Base-by-base conservation (phyloP, 2,329 filamentous ascomycete species). In the Pseudogymnoascus sp. region DNA sequence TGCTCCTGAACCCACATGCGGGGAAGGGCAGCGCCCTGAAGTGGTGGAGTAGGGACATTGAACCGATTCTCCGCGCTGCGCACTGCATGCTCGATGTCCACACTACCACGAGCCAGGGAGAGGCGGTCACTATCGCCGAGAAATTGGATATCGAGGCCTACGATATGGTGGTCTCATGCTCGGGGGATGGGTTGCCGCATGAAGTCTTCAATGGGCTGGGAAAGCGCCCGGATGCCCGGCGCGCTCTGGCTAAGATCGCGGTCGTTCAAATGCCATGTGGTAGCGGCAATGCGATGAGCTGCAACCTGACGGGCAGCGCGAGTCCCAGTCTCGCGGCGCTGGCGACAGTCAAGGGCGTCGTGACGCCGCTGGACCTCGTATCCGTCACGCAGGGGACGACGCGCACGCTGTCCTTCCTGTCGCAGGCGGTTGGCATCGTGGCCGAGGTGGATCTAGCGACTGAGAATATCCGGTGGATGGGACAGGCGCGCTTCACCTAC, bases 141-240 rank as follows among this genome's bases (percentile, higher is more conserved):
- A 79, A 84, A 39, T 74, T 96, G 56, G 89, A 96, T 69, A 79
- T 94, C 26, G 82, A 91, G 55, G 82, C 80, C 1, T 96, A 85
- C 72, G 94, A 99, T 74, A 86, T 91, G 7, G 81, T 97, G 12
- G 84, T 92, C 23, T 89, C 90, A 63, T 94, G 90, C 70, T 96
- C 92, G 0, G 94, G 94, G 3, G 94, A 99, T 67, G 94, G 94
- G 8, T 79, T 96, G 37, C 87, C 90, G 0, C 88, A 96, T 71
- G 94, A 99, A 73, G 88, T 96, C 7, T 96, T 96, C 77, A 97
- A 99, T 70, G 94, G 94, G 0, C 75, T 99, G 30, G 91, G 83
- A 12, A 86, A 84, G 73, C 85, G 90, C 37, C 70, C 79, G 3
- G 89, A 96, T 73, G 91, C 91, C 18, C 77, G 79, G 30, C 80